Base-by-base conservation (phyloP, 148 eudicot species). In the Chenopodium quinoa region DNA sequence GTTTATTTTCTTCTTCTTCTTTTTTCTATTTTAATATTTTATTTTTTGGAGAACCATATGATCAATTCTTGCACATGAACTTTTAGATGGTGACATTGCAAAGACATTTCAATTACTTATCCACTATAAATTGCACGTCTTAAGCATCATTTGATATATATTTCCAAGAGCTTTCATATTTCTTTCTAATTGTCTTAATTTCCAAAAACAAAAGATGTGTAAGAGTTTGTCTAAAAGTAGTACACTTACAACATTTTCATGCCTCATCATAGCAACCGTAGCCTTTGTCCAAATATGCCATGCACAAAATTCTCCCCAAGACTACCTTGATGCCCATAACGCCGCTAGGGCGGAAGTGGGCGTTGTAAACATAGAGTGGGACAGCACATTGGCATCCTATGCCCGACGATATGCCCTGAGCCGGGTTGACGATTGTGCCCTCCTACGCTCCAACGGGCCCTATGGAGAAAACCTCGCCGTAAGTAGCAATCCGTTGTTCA, bases 291-390 rank as follows among this genome's bases (percentile, higher is more conserved):
- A 17, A 40, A 31, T 40, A 25, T 79, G 79, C 79, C 77, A 31
- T 32, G 89, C 89, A n/a, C 89, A 87, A 80, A 87, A 87, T 75
- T 66, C 84, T 7, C 87, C 81, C 0, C 83, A 76, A 79, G 85
- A 87, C 78, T 87, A 72, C 64, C 63, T 87, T 2, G 10, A 80
- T 7, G 87, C 89, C 81, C 89, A 87, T 73, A 87, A 87, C 47
- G 29, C 32, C 0, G 85, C 83, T 72, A 79, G 89, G 69, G 76
- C 87, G 1, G 81, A 82, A 3, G 87, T 87, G 37, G 89, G 88
- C 0, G 82, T 85, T 9, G 84, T 81, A 7, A 60, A 48, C 54
- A 76, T 85, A 13, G n/a, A 23, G 11, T 83, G 88, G 88, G 72
- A 85, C 68, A 32, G 25, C 20, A 17, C 34, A 14, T 80, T 88